These are phyloP conservation scores for Leptographium flavum DNA, from an alignment of 2,329 filamentous ascomycete genomes.

Conservation along the genomic window DNA sequence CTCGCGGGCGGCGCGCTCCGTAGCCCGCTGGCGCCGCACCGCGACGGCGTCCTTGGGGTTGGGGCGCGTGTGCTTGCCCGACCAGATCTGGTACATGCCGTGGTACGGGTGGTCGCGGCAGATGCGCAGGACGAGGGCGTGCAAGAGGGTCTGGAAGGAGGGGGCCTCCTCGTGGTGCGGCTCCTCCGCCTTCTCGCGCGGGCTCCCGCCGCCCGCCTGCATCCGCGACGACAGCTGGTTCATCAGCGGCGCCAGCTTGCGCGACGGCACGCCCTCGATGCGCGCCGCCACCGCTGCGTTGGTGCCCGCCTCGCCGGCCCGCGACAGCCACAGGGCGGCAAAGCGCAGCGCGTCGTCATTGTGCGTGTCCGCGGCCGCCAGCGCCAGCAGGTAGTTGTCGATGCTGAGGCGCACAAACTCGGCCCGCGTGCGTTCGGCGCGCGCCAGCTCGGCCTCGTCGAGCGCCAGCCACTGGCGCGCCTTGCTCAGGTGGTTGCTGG, in stretches of 20 bases:
- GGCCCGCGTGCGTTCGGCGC: slow-evolving; percentile 60
- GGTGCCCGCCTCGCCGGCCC: slow-evolving; percentile 59
- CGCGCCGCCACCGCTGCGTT: slow-evolving; percentile 63
- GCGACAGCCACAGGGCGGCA: slow-evolving; percentile 85
- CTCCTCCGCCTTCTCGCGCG: background rate
- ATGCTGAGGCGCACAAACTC: slow-evolving; percentile 79
- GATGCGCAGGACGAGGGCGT: slow-evolving; percentile 63
- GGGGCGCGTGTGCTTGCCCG: slow-evolving; percentile 55
- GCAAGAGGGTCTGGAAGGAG: slow-evolving; percentile 63
- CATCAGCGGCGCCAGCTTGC: slow-evolving; percentile 86
- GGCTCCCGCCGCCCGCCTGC: slow-evolving; percentile 47
- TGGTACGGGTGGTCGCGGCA: slow-evolving; percentile 92
- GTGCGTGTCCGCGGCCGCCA: slow-evolving; percentile 74
- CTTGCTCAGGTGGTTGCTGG: slow-evolving; percentile 49
- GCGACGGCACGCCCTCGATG: slow-evolving; percentile 62
- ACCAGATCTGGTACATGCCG: slow-evolving; percentile 93
- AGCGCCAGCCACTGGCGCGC: slow-evolving; percentile 84
- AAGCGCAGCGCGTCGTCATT: slow-evolving; percentile 86
- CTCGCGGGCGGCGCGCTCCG: slow-evolving; percentile 49
- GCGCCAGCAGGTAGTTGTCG: slow-evolving; percentile 80
- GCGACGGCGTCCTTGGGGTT: slow-evolving; percentile 62
- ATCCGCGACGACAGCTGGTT: slow-evolving; percentile 94
- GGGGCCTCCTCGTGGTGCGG: too few species aligned
- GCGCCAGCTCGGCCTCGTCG: slow-evolving; percentile 73
- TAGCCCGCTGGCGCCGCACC: slow-evolving; percentile 58